phyloP scores from a whole-genome alignment of 1,284 basidiomycete genomes.

The Malassezia arunalokei region DNA sequence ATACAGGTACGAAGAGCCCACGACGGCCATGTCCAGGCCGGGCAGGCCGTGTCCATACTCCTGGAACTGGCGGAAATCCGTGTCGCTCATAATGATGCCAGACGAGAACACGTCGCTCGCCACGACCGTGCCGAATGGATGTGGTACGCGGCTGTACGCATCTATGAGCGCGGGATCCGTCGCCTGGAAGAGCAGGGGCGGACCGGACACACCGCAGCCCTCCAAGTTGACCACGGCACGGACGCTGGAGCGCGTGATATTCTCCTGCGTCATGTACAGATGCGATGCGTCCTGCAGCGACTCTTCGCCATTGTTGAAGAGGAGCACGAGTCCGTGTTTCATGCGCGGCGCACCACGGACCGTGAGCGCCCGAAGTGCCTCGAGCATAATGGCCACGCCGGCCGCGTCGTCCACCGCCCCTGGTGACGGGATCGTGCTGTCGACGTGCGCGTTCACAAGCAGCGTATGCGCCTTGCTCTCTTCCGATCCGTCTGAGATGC shows the following conservation, averaged over 20 bases:
- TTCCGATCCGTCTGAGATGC: slow-evolving; percentile 67
- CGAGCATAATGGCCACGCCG: slow-evolving; percentile 80
- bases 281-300: slow-evolving; percentile 79
- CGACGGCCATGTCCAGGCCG: slow-evolving; percentile 68
- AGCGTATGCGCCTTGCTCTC: slow-evolving; percentile 53
- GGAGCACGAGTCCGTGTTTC: slow-evolving; percentile 68
- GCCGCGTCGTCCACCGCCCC: slow-evolving; percentile 57
- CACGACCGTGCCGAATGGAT: slow-evolving; percentile 77
- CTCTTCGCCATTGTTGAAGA: slow-evolving; percentile 93
- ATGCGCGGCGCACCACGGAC: slow-evolving; percentile 64
- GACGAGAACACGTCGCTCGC: slow-evolving; percentile 90
- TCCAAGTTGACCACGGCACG: slow-evolving; percentile 84
- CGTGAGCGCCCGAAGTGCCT: slow-evolving; percentile 55
- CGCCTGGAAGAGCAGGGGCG: slow-evolving; percentile 87
- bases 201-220: slow-evolving; percentile 77
- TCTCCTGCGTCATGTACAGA: slow-evolving; percentile 46
- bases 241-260: slow-evolving; percentile 52
- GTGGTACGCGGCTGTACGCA: slow-evolving; percentile 74
- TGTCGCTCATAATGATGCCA: slow-evolving; percentile 62
- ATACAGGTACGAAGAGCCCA: slow-evolving; percentile 85
- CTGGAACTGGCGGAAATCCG: slow-evolving; percentile 63
- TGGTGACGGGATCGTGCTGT: slow-evolving; percentile 54
- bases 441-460: slow-evolving; percentile 72
- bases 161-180: slow-evolving; percentile 86
- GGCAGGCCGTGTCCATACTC: slow-evolving; percentile 56